Evolutionary conservation across 371 early-diverging fungal species (phyloP), one percentile per base, ranked within the genome.

Genomic region (Chytridiales sp.): DNA sequence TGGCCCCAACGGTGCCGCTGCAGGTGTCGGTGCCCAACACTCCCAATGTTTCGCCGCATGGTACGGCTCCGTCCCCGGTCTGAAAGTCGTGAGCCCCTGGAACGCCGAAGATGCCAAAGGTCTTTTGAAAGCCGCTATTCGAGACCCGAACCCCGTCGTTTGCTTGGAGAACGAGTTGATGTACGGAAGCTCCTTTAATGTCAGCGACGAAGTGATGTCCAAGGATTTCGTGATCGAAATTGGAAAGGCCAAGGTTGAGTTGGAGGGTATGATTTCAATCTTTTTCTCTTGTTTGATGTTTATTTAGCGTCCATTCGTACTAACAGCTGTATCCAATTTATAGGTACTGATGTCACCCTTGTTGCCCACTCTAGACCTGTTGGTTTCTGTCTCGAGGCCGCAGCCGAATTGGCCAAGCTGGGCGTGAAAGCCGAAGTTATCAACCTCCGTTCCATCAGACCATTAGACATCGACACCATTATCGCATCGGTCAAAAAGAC

Each of bases 21-120:
- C 93, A 40, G 99, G 99, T 73, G 99, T 98, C 35, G 99, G 83
- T 70, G 99, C 99, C 42, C 99, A 99, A 84, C 99, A 99, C 84
- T 98, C 99, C 30, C 99, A 99, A 81, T 94, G 94, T 82, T 99
- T 94, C 71, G 92, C 95, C 66, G 91, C 95, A 51, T 98, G 97
- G 94, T 99, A 97, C 77, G 98, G 99, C 27, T 89, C 93, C 52
- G 91, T 99, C 46, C 79, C 77, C 22, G 99, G 99, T 43, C 81
- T 99, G 52, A 98, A 98, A 85, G 99, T 99, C n/a, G 91, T 99
- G 52, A 88, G 92, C 44, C 98, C 99, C 44, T 99, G 91, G 88
- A 90, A 88, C 73, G 92, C 96, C 31, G 95, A 94, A 80, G 99
- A 99, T 76, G 94, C 95, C 70, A 93, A 93, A 83, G 99, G 99